These are phyloP conservation scores for Hirsutella thompsonii DNA, from an alignment of 2,329 filamentous ascomycete species.

Conservation along the genomic window DNA sequence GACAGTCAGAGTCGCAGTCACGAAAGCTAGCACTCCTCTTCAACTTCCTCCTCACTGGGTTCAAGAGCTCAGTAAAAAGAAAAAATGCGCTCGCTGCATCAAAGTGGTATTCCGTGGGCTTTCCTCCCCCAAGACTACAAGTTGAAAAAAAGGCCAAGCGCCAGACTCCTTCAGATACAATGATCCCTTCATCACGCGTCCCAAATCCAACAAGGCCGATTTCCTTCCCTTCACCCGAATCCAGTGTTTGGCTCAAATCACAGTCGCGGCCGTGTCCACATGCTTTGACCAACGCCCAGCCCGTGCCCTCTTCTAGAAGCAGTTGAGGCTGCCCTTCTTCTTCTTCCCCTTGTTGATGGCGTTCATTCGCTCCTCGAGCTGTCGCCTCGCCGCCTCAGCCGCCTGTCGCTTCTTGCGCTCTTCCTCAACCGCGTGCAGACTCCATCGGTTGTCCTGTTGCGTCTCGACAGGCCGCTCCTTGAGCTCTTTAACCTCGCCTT, in stretches of 20 bases:
- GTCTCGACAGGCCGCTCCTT: constrained; percentile 37
- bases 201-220: too few relatives aligned
- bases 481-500: constrained; percentile 57
- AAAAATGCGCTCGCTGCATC: too few relatives aligned
- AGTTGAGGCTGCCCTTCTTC: constrained; percentile 92
- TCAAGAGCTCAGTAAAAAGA: too few relatives aligned
- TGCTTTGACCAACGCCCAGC: constrained; percentile 8
- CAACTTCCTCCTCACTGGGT: too few relatives aligned
- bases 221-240: too few relatives aligned
- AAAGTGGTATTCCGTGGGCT: too few relatives aligned
- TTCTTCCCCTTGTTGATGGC: constrained; percentile 80
- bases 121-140: too few relatives aligned
- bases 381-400: constrained; percentile 76
- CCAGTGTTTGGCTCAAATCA: too few relatives aligned
- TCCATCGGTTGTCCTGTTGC: constrained; percentile 46
- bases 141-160: too few relatives aligned
- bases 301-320: constrained; percentile 53
- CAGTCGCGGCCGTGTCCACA: not conserved
- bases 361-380: constrained; percentile 91
- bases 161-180: too few relatives aligned
- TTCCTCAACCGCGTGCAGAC: constrained; percentile 86
- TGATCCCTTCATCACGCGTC: too few relatives aligned
- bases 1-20: not conserved
- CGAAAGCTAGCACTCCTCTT: not conserved
- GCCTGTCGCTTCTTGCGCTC: constrained; percentile 86